Evolutionary conservation across 495 filamentous ascomycete species (phyloP).

Genomic region (Aspergillus conjunctus): DNA sequence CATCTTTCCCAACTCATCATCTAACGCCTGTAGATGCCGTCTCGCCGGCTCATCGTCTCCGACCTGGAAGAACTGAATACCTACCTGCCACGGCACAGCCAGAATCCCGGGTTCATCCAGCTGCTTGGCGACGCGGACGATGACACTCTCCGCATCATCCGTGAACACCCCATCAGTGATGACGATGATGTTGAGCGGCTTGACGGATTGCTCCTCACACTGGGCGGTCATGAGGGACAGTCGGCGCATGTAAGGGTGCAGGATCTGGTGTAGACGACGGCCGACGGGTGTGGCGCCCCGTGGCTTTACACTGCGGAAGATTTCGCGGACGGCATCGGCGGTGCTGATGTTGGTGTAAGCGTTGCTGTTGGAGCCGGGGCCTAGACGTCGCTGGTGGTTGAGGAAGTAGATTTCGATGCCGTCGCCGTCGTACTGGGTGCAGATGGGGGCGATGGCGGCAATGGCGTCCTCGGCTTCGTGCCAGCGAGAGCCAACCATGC

Average conservation of each 20-base stretch:
- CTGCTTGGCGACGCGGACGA: conserved; percentile 65
- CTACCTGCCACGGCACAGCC: conserved; percentile 83
- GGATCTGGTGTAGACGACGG: conserved; percentile 67
- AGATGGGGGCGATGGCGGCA: conserved; percentile 78
- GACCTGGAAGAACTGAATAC: conserved; percentile 97
- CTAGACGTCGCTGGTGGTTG: conserved; percentile 56
- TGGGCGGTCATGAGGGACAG: conserved; percentile 43
- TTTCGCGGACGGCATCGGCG: conserved; percentile 54
- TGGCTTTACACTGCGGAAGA: conserved; percentile 70
- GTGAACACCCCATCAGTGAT: conserved; percentile 88
- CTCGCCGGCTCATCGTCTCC: conserved; percentile 70
- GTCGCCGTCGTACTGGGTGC: conserved; percentile 77
- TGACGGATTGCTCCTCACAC: conserved; percentile 49
- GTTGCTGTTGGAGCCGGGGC: conserved; percentile 27
- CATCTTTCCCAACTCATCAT: conserved; percentile 68
- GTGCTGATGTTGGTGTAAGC: conserved; percentile 61
- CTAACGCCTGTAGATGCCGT: conserved; percentile 68
- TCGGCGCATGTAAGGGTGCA: conserved; percentile 66
- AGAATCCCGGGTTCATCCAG: conserved; percentile 62
- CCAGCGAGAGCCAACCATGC: conserved; percentile 83
- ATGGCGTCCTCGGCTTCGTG: conserved; percentile 72
- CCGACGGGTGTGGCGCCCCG: conserved; percentile 75
- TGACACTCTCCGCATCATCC: conserved; percentile 76
- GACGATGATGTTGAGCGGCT: conserved; percentile 90
- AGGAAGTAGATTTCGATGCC: conserved; percentile 97